A percentile compares a stretch with the other conserved stretches of the same genome.
phyloP scores from a whole-genome alignment of 2,329 filamentous ascomycete genomes.

The Pyrenochaeta sp. region DNA sequence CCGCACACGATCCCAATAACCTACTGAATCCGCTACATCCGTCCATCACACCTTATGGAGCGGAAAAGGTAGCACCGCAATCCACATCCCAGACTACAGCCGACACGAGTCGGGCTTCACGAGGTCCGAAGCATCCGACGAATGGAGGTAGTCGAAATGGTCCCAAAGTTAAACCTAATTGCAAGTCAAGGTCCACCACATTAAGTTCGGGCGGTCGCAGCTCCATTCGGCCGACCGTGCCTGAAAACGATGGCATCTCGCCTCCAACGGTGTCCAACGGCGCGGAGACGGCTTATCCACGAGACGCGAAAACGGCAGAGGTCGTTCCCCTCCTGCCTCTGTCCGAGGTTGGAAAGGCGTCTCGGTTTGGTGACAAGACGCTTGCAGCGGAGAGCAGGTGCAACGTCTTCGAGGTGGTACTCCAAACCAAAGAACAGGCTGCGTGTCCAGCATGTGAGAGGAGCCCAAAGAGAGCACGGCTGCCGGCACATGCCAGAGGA shows the following conservation, averaged over 20 bases:
- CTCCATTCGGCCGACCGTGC: background rate
- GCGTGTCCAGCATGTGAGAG: slow-evolving; percentile 35
- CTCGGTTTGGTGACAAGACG: slow-evolving; percentile 21
- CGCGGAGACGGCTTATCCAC: slow-evolving; percentile 12
- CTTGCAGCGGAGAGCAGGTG: slow-evolving; percentile 22
- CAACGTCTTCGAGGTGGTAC: slow-evolving; percentile 35
- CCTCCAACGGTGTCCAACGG: background rate
- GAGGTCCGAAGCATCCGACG: background rate
- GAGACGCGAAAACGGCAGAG: slow-evolving; percentile 23
- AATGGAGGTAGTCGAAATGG: background rate
- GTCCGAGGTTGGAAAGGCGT: slow-evolving; percentile 30
- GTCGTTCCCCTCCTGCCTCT: slow-evolving; percentile 21
- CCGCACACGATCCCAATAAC: slow-evolving; percentile 22
- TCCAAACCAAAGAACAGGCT: slow-evolving; percentile 31
- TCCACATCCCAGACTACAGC: background rate
- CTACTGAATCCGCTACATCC: slow-evolving; percentile 35
- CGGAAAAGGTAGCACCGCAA: background rate
- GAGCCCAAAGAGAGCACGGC: slow-evolving; percentile 26
- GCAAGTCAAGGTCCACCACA: background rate
- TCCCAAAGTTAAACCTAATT: background rate
- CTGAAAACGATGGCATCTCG: background rate
- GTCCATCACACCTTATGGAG: slow-evolving; percentile 23
- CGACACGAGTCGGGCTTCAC: slow-evolving; percentile 3
- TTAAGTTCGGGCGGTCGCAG: background rate
- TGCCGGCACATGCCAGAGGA: slow-evolving; percentile 34